Conservation (phyloP, 225 moss, liverwort and hornwort genomes). For the Pleurozium schreberi region DNA sequence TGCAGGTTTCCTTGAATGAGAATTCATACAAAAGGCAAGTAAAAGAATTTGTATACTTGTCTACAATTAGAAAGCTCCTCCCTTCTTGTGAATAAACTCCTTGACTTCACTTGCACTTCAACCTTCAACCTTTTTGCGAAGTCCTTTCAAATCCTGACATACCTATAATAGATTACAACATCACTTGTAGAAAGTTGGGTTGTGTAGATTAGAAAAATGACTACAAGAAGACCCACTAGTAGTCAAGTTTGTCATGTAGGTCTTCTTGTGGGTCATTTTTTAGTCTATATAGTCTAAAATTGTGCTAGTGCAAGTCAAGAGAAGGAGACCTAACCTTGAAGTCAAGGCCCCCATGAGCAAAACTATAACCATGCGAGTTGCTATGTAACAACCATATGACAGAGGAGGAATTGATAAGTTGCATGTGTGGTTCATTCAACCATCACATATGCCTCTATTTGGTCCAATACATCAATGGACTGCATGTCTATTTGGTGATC, state of each 20-base stretch:
- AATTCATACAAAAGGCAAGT: not conserved
- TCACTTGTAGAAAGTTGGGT: too few relatives aligned
- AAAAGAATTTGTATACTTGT: not conserved
- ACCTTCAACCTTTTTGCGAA: not conserved
- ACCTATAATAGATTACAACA: too few relatives aligned
- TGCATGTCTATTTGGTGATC: not conserved
- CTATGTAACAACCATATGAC: not conserved
- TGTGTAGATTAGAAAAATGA: accelerated
- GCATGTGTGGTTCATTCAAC: not conserved
- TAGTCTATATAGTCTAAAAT: accelerated
- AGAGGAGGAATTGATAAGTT: not conserved
- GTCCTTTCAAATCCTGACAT: too few relatives aligned
- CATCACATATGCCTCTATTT: not conserved
- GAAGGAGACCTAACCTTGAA: not conserved
- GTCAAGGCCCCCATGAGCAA: accelerated
- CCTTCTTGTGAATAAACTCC: not conserved
- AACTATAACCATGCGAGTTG: accelerated
- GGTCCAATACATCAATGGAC: not conserved
- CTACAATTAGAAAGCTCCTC: too few relatives aligned
- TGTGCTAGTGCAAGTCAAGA: not conserved
- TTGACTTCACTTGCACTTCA: not conserved
- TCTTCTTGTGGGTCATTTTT: not conserved
- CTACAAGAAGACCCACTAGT: not conserved
- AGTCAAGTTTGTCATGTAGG: not conserved
- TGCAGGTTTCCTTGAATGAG: not conserved